Evolutionary conservation across 2,329 filamentous ascomycete genomes (phyloP), one percentile per base, ranked within the genome.

Genomic region (Talaromyces sp.): DNA sequence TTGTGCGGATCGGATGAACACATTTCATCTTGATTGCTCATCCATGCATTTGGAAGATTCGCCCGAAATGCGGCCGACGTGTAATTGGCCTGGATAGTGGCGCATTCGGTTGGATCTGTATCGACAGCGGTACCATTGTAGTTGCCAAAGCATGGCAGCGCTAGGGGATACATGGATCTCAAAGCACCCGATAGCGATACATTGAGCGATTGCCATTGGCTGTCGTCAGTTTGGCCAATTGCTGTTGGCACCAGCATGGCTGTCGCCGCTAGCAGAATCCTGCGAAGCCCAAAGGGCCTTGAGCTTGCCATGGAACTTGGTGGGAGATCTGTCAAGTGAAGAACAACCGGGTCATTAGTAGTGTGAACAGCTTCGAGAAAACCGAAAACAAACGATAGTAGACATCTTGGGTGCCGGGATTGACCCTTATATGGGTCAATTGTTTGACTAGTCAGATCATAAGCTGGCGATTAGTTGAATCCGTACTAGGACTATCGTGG

Each of bases 41-140:
- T 54, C 51, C 51, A 54, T 34, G 51, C 51, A 54, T 54, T 54
- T 10, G 51, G 51, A 15, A 54, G 51, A 54, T 54, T 54, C 19
- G 51, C 25, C 7, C 51, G 51, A 40, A 40, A 40, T 13, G 36
- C 36, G 36, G 36, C 36, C 36, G 36, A 40, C 36, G 36, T 40
- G 17, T 29, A 54, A n/a, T 29, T 34, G 51, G 51, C 51, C 51
- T 54, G 51, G 25, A 54, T 54, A 34, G 27, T 25, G 6, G 51
- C 51, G 11, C 51, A 54, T 31, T 22, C 51, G 19, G 51, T 25
- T 31, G 11, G 19, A 54, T 54, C 25, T 54, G 15, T 22, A 25
- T 54, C 22, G 51, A 54, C 51, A 13, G 13, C 19, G 22, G 51
- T 34, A 19, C 51, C 51, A 54, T 54, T 54, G 25, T 54, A 54